These are phyloP conservation scores for Thymus quinquecostatus DNA, from an alignment of 257 asterid genomes.

Conservation along the genomic window DNA sequence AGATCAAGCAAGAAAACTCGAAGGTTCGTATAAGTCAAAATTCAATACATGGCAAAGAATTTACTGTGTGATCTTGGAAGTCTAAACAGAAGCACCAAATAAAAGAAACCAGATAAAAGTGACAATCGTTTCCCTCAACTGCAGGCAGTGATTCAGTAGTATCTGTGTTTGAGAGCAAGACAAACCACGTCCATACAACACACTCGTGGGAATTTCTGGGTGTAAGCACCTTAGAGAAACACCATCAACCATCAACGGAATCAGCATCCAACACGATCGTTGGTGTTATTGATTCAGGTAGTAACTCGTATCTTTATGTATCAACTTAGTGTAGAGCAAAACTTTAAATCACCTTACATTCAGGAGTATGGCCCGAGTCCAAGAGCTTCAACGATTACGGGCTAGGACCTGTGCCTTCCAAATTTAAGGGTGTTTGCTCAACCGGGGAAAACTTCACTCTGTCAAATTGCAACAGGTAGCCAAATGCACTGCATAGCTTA, in stretches of 20 bases:
- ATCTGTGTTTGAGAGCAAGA: constrained; percentile 53
- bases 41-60: neutral
- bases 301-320: neutral
- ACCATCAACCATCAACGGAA: constrained; percentile 29
- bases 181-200: constrained; percentile 47
- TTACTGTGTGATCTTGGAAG: neutral
- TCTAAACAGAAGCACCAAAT: neutral
- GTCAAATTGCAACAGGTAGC: constrained; percentile 58
- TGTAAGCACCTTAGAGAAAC: constrained; percentile 31
- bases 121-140: constrained; percentile 23
- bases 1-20: constrained; percentile 52
- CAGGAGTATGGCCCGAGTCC: constrained; percentile 70
- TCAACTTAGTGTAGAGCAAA: constrained; percentile 11
- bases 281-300: constrained; percentile 60
- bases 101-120: neutral
- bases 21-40: constrained; percentile 39
- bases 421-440: constrained; percentile 62
- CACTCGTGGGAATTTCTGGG: constrained; percentile 62
- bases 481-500: constrained; percentile 10
- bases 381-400: constrained; percentile 55
- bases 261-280: constrained; percentile 42
- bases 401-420: constrained; percentile 51
- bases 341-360: constrained; percentile 16
- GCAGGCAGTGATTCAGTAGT: constrained; percentile 51
- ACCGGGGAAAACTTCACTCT: constrained; percentile 54